phyloP scores from a whole-genome alignment of 768 basidiomycete species.

The Termitomyces sp. region DNA sequence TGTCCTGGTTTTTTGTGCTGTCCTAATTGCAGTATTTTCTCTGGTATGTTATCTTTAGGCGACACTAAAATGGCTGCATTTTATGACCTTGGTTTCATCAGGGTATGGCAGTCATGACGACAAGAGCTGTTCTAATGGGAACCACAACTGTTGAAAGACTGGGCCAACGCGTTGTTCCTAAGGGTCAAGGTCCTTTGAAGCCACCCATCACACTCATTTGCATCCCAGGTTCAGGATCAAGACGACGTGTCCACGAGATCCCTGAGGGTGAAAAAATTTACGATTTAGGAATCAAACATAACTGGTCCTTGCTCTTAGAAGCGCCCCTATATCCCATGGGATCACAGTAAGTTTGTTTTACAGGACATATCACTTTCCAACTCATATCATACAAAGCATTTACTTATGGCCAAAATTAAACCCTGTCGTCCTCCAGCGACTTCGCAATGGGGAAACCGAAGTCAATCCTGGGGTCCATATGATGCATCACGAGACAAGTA shows the following conservation, averaged over 20 bases:
- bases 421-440: slow-evolving; percentile 26
- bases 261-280: slow-evolving; percentile 31
- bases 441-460: slow-evolving; percentile 19
- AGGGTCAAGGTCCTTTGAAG: not conserved
- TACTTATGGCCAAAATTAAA: slow-evolving; percentile 38
- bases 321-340: not conserved
- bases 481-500: not conserved
- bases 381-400: slow-evolving; percentile 11
- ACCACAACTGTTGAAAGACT: slow-evolving; percentile 30
- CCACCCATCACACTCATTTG: slow-evolving; percentile 19
- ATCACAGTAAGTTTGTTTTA: not conserved
- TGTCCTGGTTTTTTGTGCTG: slow-evolving; percentile 19
- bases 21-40: slow-evolving; percentile 32
- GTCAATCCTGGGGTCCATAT: not conserved
- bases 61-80: not conserved
- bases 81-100: slow-evolving; percentile 7
- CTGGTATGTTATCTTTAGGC: slow-evolving; percentile 22
- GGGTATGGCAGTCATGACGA: slow-evolving; percentile 26
- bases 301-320: slow-evolving; percentile 22
- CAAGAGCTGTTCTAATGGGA: slow-evolving; percentile 26
- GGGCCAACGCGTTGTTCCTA: slow-evolving; percentile 7
- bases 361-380: not conserved
- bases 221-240: slow-evolving; percentile 14
- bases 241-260: slow-evolving; percentile 14
- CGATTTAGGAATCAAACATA: slow-evolving; percentile 30